Evolutionary conservation across 805 yeast genomes (phyloP), one percentile per base, ranked within the genome.

Genomic region (Helenozyma rhizophorensis): DNA sequence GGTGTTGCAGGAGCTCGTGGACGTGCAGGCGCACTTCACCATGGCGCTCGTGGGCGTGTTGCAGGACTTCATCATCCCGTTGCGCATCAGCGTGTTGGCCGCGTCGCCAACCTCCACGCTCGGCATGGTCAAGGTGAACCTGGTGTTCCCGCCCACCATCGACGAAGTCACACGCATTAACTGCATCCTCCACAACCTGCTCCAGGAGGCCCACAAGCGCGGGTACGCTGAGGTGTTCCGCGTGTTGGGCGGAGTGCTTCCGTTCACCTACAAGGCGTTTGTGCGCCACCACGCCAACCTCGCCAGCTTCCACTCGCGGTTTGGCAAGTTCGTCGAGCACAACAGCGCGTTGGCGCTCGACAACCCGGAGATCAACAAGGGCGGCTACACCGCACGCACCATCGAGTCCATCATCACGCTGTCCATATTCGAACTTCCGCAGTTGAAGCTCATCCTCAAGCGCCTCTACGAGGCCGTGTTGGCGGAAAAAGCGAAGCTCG

Each of bases 221-320:
- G 96, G 96, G 2, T 74, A 82, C 31, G 70, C 72, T 32, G 97
- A 90, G 56, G 68, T 86, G 3, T 57, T 90, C 38, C 80, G 76
- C 40, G 95, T 90, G 1, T 75, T 94, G 51, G 93, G 88, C 3
- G 71, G 77, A 32, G 79, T 93, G 0, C 70, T 90, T 11, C 96
- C 97, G 0, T 87, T 86, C 55, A 90, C 88, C 54, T 90, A 85
- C 62, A 85, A 88, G 51, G 95, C 97, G 0, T 85, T 84, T 47
- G 85, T 88, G 68, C 70, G 97, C 36, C 97, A 90, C 57, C 95
- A 89, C 57, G 96, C 96, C 7, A 96, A 95, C 13, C 74, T 93
- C 9, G 79, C 78, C 43, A 69, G 72, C 33, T 86, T 86, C 45
- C 60, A 70, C 12, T 63, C 77, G 8, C 70, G 71, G 32, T 66